phyloP scores from a whole-genome alignment of 2,329 filamentous ascomycete species.

The Sclerotinia glacialis region DNA sequence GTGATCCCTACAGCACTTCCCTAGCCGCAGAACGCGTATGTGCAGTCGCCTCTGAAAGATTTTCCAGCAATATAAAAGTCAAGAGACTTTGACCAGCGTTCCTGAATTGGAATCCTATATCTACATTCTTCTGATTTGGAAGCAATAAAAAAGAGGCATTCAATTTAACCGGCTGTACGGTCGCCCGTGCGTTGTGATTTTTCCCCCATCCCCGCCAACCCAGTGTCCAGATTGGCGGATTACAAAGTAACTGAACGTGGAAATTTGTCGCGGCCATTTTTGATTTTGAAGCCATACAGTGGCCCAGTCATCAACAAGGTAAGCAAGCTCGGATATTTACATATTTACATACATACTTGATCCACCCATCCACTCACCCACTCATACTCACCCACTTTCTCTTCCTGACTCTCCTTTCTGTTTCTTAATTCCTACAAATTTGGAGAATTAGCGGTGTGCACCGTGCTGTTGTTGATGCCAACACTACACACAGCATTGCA shows the following conservation, averaged over 20 bases:
- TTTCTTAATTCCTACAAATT: conserved; percentile 22
- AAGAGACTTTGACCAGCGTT: conserved; percentile 1
- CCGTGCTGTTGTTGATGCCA: conserved; percentile 20
- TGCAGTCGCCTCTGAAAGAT: not conserved
- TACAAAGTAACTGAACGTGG: conserved; percentile 26
- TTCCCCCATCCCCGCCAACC: conserved; percentile 28
- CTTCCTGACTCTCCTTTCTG: conserved; percentile 12
- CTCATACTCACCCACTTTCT: conserved; percentile 14
- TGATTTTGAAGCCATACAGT: conserved; percentile 14
- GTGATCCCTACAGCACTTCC: not conserved
- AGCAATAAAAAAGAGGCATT: conserved; percentile 11
- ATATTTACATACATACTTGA: conserved; percentile 30
- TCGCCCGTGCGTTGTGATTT: conserved; percentile 36
- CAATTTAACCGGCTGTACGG: conserved; percentile 32
- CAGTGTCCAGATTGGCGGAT: conserved; percentile 36
- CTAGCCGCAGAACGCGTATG: not conserved
- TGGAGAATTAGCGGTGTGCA: conserved; percentile 35
- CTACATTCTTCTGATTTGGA: conserved; percentile 10
- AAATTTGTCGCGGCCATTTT: conserved; percentile 22
- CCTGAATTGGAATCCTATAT: not conserved
- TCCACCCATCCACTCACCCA: not conserved
- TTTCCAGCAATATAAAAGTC: too few species aligned
- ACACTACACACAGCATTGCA: conserved; percentile 19
- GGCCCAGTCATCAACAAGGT: conserved; percentile 25
- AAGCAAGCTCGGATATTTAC: conserved; percentile 33